Conservation (phyloP, 352 stramenopile genomes). For the Pythium scleroteichum region DNA sequence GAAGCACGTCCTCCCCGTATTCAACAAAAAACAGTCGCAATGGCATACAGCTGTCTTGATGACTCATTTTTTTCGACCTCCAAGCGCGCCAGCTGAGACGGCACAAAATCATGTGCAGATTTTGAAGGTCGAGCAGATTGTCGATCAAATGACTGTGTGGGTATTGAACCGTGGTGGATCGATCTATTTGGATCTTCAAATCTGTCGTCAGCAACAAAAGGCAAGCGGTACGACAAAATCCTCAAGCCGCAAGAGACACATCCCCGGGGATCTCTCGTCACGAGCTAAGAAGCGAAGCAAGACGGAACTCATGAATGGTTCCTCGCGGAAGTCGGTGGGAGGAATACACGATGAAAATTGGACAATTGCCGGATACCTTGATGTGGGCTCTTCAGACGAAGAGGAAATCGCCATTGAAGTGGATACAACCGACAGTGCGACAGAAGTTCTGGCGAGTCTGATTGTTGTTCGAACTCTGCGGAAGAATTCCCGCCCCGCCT, state of each 20-base stretch:
- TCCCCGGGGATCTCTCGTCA: constrained; percentile 28
- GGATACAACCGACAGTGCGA: constrained; percentile 72
- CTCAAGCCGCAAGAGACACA: constrained; percentile 36
- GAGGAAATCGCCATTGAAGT: constrained; percentile 68
- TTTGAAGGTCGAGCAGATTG: constrained; percentile 86
- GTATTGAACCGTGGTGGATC: constrained; percentile 78
- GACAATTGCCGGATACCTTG: constrained; percentile 30
- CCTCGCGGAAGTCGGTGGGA: neutral
- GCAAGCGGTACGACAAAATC: constrained; percentile 65
- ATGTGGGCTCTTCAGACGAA: constrained; percentile 45
- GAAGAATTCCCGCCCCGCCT: constrained; percentile 47
- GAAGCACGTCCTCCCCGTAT: constrained; percentile 81
- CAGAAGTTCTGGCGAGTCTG: constrained; percentile 74
- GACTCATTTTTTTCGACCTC: constrained; percentile 80
- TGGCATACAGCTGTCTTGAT: constrained; percentile 68
- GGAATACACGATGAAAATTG: constrained; percentile 20
- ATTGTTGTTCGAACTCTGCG: constrained; percentile 78
- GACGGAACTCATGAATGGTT: constrained; percentile 18
- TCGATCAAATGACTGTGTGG: constrained; percentile 89
- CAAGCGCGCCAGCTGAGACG: constrained; percentile 73
- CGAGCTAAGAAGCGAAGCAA: constrained; percentile 39
- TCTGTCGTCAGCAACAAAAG: constrained; percentile 85
- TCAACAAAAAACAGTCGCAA: constrained; percentile 88
- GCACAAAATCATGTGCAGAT: constrained; percentile 75
- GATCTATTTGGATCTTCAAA: constrained; percentile 87